Conservation (phyloP, 805 yeast genomes). For the Suhomyces kilbournensis region DNA sequence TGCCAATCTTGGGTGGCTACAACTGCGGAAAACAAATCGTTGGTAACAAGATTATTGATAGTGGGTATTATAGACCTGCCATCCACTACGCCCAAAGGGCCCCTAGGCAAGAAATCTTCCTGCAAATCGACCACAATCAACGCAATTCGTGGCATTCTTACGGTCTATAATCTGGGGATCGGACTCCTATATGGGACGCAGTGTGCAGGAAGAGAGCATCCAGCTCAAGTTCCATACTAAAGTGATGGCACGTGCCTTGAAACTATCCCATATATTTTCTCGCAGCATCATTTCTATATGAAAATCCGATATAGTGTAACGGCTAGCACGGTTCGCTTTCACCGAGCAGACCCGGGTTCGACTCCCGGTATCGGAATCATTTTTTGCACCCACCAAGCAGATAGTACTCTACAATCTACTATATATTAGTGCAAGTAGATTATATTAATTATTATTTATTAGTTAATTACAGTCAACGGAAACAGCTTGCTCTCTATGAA, state of each 20-base stretch:
- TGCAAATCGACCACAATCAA: slow-evolving; percentile 78
- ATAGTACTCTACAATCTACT: not conserved
- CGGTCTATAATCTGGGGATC: not conserved
- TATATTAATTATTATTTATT: not conserved
- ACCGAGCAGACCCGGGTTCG: slow-evolving; percentile 84
- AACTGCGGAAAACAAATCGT: slow-evolving; percentile 31
- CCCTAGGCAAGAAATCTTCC: slow-evolving; percentile 76
- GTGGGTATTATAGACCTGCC: slow-evolving; percentile 59
- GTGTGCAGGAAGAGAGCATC: not conserved
- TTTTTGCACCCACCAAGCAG: not conserved
- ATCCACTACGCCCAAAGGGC: slow-evolving; percentile 67
- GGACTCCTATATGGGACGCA: not conserved
- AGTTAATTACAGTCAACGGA: slow-evolving; percentile 10
- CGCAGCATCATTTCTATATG: not conserved
- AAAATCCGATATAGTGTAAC: slow-evolving; percentile 72
- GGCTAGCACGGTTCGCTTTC: slow-evolving; percentile 82
- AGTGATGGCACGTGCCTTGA: not conserved
- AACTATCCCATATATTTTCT: not conserved
- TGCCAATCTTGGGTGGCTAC: slow-evolving; percentile 90
- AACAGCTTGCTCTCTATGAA: slow-evolving; percentile 21
- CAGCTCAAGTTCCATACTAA: too few relatives aligned
- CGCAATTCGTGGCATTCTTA: slow-evolving; percentile 36
- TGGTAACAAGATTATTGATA: slow-evolving; percentile 46
- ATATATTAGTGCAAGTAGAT: not conserved
- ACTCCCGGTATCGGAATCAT: slow-evolving; percentile 74